Evolutionary conservation across 2,329 filamentous ascomycete species (phyloP), one percentile per base, ranked within the genome.

Genomic region (Nigrospora sphaerica): DNA sequence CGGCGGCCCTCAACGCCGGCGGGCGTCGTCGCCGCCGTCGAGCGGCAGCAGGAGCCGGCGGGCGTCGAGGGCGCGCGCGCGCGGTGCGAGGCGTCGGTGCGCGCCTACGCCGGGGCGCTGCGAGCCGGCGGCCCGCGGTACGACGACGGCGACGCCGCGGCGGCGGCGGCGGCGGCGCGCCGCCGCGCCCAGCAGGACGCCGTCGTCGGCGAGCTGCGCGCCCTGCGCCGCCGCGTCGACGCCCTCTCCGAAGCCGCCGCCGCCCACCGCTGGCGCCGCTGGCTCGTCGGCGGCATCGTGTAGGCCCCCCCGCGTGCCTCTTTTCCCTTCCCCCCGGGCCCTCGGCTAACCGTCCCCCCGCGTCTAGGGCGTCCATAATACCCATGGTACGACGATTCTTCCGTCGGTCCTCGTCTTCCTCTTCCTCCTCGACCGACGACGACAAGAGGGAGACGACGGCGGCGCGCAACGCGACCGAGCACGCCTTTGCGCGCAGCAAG

Each of bases 391-490:
- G 74, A 37, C 61, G 63, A 37, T 66, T 80, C 52, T 80, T 78
- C 59, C 71, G 72, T 14, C 69, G 74, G 14, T 61, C 6, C 23
- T 28, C 23, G 5, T 28, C 23, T 2, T 28, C 23, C 2, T 28
- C 23, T 6, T 28, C 23, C 2, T 10, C 66, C 13, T 48, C 59
- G n/a, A n/a, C n/a, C n/a, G n/a, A n/a, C 13, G 64, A 68, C 13
- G 64, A 68, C 44, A 62, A 62, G 19, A 4, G 3, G 58, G 64
- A 35, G n/a, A n/a, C 37, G 28, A 2, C 17, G 23, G 12, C 18
- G 9, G 60, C 68, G 1, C 57, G 70, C 50, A 80, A 77, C 58
- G 68, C 73, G 52, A 81, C 78, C 23, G 78, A 81, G 62, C 76
- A 80, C 54, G 77, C 78, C 31, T 81, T 79, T 57, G 62, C 59